Evolutionary conservation across 805 yeast species (phyloP), one percentile per base, ranked within the genome.

Genomic region (Yamadazyma philogaea): DNA sequence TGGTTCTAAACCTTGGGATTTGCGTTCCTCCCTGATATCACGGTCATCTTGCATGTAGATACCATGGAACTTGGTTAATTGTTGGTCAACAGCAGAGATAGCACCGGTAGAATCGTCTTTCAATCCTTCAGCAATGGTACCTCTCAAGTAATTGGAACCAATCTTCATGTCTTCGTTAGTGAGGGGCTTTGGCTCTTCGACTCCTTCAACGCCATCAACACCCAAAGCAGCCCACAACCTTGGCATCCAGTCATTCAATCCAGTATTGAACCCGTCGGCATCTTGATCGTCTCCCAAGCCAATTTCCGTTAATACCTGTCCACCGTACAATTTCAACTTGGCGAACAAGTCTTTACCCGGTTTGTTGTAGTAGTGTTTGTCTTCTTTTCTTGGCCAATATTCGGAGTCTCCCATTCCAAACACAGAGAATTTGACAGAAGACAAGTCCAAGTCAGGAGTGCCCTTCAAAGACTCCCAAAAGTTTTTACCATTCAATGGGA

Each of bases 11-110:
- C 98, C 97, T 60, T 86, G 87, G 37, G 87, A 79, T 68, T 90
- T 91, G 60, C 97, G 82, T 54, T 86, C 84, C 43, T 91, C 98
- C 64, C 98, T 79, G 46, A 91, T 74, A 65, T 91, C 98, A 72
- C 98, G 87, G 63, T 91, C 98, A 64, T 91, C 98, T 71, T 91
- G 98, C 96, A 91, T 88, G 64, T 91, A 91, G 53, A 89, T 88
- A 68, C 98, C 98, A 65, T 91, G 98, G 79, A 91, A 91, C 68
- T 91, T 91, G 52, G 97, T 89, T 63, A 91, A 67, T 67, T 90
- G 97, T 68, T 89, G 95, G 66, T 89, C 97, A 44, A 79, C 78
- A 11, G 96, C 93, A 50, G 84, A 77, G 51, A 91, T 86, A 12
- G 96, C 90, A 50, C 97, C 96, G 7, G 98, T 91, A 3, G 88